A percentile compares a stretch with the other conserved stretches of the same genome.
Conservation (phyloP, 23 red algal species). For the Gracilariopsis chorda region DNA sequence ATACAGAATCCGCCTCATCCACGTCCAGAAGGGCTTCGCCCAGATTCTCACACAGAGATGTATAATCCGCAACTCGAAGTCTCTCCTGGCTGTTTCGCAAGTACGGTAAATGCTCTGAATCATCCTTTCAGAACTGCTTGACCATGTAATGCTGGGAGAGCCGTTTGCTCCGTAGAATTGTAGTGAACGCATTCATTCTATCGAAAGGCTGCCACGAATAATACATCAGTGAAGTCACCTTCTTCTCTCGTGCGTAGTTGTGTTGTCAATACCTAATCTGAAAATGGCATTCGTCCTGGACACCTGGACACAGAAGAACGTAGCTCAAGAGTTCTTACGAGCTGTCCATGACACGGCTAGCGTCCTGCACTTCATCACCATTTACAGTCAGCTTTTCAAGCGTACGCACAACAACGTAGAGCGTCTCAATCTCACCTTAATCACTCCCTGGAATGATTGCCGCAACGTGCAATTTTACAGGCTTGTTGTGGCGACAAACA, state of each 20-base stretch:
- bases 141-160: conserved; percentile 13
- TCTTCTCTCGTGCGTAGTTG: neutral
- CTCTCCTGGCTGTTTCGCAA: neutral
- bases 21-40: neutral
- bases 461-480: neutral
- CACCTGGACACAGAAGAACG: neutral
- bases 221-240: neutral
- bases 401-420: neutral
- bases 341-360: neutral
- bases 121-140: neutral
- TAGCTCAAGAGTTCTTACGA: neutral
- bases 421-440: neutral
- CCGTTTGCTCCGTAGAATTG: neutral
- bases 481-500: neutral
- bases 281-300: neutral
- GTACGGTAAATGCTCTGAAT: neutral
- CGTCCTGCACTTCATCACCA: neutral
- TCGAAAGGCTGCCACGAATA: neutral
- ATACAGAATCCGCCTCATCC: neutral
- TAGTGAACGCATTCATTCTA: neutral
- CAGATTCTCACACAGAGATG: neutral
- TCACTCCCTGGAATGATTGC: neutral
- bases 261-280: neutral
- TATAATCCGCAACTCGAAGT: neutral
- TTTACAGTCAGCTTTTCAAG: neutral